phyloP scores from a whole-genome alignment of 73 alveolate species.

The Paramecium tetraurelia region DNA sequence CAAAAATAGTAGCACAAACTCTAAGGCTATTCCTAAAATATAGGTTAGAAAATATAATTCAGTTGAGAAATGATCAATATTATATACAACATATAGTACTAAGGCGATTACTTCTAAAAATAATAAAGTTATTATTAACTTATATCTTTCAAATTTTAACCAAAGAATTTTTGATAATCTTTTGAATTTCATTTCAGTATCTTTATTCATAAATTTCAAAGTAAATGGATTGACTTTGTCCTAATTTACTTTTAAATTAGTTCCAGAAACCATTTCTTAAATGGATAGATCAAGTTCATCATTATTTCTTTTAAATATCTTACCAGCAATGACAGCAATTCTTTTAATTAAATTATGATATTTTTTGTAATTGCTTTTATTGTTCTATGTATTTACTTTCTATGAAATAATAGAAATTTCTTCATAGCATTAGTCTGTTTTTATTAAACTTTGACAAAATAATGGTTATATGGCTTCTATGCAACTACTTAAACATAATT shows the following conservation, averaged over 20 bases:
- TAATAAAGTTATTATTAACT: neutral
- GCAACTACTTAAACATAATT: neutral
- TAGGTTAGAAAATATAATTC: neutral
- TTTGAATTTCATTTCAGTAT: conserved; percentile 32
- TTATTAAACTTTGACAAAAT: neutral
- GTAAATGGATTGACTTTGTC: conserved; percentile 19
- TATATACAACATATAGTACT: neutral
- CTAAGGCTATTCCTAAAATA: neutral
- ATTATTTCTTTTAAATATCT: neutral
- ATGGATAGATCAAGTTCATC: conserved; percentile 15
- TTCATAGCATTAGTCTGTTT: neutral
- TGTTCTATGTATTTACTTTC: neutral
- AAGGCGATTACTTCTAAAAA: neutral
- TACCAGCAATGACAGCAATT: conserved; percentile 33
- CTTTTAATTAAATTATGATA: conserved; percentile 43
- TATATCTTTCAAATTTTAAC: neutral
- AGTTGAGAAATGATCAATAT: neutral
- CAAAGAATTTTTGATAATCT: conserved; percentile 13
- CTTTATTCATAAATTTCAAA: conserved; percentile 22
- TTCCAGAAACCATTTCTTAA: conserved; percentile 36
- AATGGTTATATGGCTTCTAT: conserved; percentile 9
- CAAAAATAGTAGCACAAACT: neutral
- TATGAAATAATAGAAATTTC: neutral
- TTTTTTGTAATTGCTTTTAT: neutral
- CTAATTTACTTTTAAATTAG: neutral